A percentile compares a stretch with the other conserved stretches of the same genome.
Evolutionary conservation across 1,139 yeast species (phyloP).

Genomic region (Taphrina communis): DNA sequence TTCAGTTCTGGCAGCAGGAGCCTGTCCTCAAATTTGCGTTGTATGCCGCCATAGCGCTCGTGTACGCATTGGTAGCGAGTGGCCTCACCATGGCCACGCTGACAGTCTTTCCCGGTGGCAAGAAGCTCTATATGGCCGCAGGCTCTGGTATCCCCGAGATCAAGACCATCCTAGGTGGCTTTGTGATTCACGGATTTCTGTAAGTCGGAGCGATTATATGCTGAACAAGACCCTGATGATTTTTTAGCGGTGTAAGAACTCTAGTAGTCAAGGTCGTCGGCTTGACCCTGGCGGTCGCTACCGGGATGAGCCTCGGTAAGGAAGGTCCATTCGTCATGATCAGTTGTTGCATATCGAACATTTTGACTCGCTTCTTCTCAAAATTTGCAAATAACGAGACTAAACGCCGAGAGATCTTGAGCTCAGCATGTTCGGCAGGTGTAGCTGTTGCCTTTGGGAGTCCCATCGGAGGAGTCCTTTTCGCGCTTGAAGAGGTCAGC

Average conservation of each 20-base stretch:
- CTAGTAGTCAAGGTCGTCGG: constrained; percentile 61
- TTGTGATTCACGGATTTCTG: constrained; percentile 61
- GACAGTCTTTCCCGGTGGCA: constrained; percentile 23
- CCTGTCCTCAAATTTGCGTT: background rate
- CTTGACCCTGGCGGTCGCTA: constrained; percentile 65
- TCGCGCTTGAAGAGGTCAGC: constrained; percentile 69
- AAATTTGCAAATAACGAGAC: constrained; percentile 61
- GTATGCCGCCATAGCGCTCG: constrained; percentile 11
- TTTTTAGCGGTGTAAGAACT: constrained; percentile 58
- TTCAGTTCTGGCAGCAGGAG: constrained; percentile 12
- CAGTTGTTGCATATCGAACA: constrained; percentile 70
- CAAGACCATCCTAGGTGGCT: constrained; percentile 63
- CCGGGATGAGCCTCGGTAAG: constrained; percentile 70
- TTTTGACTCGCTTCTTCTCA: constrained; percentile 60
- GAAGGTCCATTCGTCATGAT: constrained; percentile 75
- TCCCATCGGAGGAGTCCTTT: constrained; percentile 71
- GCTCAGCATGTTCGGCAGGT: constrained; percentile 72
- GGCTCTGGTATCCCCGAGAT: constrained; percentile 64
- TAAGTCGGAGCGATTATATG: background rate
- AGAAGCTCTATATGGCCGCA: constrained; percentile 29
- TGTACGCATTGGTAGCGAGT: constrained; percentile 8
- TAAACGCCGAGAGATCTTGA: constrained; percentile 63
- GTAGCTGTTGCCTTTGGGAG: constrained; percentile 74
- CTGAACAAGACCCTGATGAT: background rate
- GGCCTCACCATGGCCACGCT: constrained; percentile 26